Evolutionary conservation across 345 rosid species (phyloP).

Genomic region (Limnanthes douglasii): DNA sequence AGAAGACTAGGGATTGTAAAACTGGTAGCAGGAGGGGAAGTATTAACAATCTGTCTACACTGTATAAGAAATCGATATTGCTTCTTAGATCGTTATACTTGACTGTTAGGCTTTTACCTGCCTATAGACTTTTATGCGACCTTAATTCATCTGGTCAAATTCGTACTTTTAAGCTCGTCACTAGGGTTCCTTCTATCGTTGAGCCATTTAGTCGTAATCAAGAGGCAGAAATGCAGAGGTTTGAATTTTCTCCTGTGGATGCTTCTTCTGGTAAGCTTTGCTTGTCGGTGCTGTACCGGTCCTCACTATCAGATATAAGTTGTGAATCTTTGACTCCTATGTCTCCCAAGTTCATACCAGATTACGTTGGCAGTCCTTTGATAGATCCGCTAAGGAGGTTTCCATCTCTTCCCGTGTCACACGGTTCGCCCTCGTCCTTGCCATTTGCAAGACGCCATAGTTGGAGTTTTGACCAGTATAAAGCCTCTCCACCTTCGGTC

Average conservation of each 20-base stretch:
- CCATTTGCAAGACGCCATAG: conserved; percentile 81
- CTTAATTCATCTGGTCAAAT: conserved; percentile 65
- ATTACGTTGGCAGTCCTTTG: conserved; percentile 97
- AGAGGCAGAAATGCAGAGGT: conserved; percentile 77
- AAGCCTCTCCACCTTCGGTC: conserved; percentile 52
- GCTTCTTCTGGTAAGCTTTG: conserved; percentile 75
- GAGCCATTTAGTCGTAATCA: conserved; percentile 80
- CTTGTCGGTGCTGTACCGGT: conserved; percentile 55
- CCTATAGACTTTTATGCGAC: conserved; percentile 67
- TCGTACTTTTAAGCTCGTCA: conserved; percentile 38
- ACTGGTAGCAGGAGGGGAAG: conserved; percentile 50
- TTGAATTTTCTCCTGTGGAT: conserved; percentile 73
- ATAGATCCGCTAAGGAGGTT: conserved; percentile 76
- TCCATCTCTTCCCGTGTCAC: conserved; percentile 59
- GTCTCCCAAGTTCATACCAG: conserved; percentile 69
- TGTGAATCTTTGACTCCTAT: conserved; percentile 62
- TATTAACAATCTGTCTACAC: conserved; percentile 31
- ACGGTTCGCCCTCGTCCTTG: conserved; percentile 60
- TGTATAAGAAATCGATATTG: conserved; percentile 71
- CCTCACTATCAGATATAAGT: conserved; percentile 43
- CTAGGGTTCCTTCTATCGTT: conserved; percentile 60
- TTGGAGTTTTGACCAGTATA: conserved; percentile 63
- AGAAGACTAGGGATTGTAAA: conserved; percentile 38
- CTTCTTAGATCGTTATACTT: conserved; percentile 77
- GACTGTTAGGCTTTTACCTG: conserved; percentile 83